Conservation (phyloP, 805 yeast genomes). For the Jamesozyma rosinii region DNA sequence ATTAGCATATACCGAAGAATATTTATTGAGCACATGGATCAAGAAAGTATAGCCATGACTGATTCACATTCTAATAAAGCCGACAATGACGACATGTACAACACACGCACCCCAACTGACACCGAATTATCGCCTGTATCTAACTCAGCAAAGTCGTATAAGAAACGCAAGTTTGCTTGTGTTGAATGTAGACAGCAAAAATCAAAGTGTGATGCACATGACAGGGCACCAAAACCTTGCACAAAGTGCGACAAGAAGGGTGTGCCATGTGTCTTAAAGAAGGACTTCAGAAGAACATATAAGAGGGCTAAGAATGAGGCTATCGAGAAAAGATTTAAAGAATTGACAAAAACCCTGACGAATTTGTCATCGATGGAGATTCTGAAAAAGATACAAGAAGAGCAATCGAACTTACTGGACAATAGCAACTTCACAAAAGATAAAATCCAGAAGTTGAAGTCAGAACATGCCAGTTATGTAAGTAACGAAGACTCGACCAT, state of each 20-base stretch:
- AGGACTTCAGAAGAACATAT: conserved; percentile 80
- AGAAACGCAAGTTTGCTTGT: conserved; percentile 61
- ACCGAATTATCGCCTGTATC: too few relatives aligned
- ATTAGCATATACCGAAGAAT: too few relatives aligned
- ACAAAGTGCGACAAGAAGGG: conserved; percentile 68
- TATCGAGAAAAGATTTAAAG: conserved; percentile 70
- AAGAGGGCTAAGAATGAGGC: conserved; percentile 79
- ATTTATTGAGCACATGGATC: too few relatives aligned
- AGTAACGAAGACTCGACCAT: not conserved
- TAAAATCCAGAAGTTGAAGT: conserved; percentile 8
- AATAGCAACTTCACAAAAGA: conserved; percentile 27
- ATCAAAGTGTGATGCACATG: conserved; percentile 80
- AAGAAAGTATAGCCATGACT: too few relatives aligned
- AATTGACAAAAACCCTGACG: conserved; percentile 47
- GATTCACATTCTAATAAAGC: too few relatives aligned
- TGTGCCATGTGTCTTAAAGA: conserved; percentile 60
- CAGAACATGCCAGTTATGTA: not conserved
- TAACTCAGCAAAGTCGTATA: not conserved
- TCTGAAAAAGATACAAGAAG: conserved; percentile 21
- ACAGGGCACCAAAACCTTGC: conserved; percentile 68
- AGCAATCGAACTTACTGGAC: conserved; percentile 21
- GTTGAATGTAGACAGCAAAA: conserved; percentile 95
- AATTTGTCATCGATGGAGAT: conserved; percentile 26
- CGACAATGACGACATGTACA: too few relatives aligned
- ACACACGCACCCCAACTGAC: too few relatives aligned